These are phyloP conservation scores for Alternaria triticimaculans DNA, from an alignment of 2,329 filamentous ascomycete species.

Conservation along the genomic window DNA sequence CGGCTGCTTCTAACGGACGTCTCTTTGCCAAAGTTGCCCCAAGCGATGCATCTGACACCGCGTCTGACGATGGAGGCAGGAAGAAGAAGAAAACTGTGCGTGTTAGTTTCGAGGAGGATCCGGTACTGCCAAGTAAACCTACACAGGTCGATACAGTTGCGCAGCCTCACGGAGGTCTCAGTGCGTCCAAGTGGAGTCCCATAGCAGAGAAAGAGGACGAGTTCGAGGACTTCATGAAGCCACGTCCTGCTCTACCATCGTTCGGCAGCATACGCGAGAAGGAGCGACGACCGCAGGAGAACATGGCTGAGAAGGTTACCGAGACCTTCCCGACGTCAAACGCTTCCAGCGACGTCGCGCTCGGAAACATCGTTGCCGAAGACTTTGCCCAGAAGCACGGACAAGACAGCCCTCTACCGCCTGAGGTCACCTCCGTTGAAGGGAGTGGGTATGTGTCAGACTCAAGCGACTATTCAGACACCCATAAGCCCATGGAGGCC, in stretches of 20 bases:
- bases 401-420: slow-evolving; percentile 68
- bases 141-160: slow-evolving; percentile 30
- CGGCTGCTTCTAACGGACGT: slow-evolving; percentile 60
- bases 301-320: slow-evolving; percentile 61
- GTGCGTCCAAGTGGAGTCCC: slow-evolving; percentile 54
- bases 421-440: slow-evolving; percentile 73
- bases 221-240: slow-evolving; percentile 71
- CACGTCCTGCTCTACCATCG: slow-evolving; percentile 73
- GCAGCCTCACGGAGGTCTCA: slow-evolving; percentile 29
- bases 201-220: slow-evolving; percentile 62
- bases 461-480: slow-evolving; percentile 45
- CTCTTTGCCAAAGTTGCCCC: slow-evolving; percentile 52
- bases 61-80: slow-evolving; percentile 53
- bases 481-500: slow-evolving; percentile 16
- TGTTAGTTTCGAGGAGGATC: slow-evolving; percentile 82
- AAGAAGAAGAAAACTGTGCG: slow-evolving; percentile 66
- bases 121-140: slow-evolving; percentile 60
- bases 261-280: slow-evolving; percentile 77
- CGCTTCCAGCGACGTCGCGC: slow-evolving; percentile 65
- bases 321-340: slow-evolving; percentile 54
- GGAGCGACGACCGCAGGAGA: slow-evolving; percentile 58
- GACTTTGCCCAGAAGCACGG: slow-evolving; percentile 58
- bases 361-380: slow-evolving; percentile 63
- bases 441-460: slow-evolving; percentile 69
- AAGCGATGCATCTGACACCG: slow-evolving; percentile 64